A percentile compares a stretch with the other conserved stretches of the same genome.
Conservation (phyloP, 805 yeast species). For the Kodamaea nitidulidarum region DNA sequence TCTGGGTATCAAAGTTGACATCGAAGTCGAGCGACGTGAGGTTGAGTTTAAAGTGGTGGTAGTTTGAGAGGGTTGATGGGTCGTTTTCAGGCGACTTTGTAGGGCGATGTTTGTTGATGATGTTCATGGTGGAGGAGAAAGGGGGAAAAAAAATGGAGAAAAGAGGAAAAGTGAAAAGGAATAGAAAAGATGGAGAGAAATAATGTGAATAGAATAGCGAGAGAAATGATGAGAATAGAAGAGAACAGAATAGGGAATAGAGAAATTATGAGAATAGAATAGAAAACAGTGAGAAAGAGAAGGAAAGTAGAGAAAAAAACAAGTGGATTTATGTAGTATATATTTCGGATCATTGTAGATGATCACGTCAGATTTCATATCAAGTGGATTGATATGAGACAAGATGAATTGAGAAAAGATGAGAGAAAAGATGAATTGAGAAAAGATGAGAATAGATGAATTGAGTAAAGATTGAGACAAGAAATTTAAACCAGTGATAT, state of each 20-base stretch:
- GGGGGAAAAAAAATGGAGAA: conserved; percentile 1
- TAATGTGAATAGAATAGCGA: too few species aligned
- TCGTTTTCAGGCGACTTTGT: conserved; percentile 53
- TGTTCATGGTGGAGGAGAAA: conserved; percentile 8
- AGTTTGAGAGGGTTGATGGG: conserved; percentile 60
- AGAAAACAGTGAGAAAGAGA: too few species aligned
- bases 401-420: background rate
- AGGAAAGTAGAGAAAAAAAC: too few species aligned
- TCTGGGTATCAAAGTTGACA: conserved; percentile 23
- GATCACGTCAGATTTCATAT: too few species aligned
- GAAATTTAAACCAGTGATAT: background rate
- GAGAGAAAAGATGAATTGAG: background rate
- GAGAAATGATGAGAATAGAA: too few species aligned
- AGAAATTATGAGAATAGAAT: too few species aligned
- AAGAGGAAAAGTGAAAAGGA: background rate
- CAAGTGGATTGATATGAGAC: background rate
- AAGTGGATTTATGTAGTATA: too few species aligned
- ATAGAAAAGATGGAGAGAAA: too few species aligned
- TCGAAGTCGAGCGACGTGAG: conserved; percentile 19
- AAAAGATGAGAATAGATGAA: background rate
- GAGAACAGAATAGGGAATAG: too few species aligned
- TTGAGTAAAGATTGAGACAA: background rate
- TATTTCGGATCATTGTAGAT: too few species aligned
- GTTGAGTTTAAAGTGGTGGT: conserved; percentile 18
- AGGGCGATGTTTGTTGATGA: conserved; percentile 26